Conservation (phyloP, 1,139 yeast species). For the Insectozyma bohioensis region DNA sequence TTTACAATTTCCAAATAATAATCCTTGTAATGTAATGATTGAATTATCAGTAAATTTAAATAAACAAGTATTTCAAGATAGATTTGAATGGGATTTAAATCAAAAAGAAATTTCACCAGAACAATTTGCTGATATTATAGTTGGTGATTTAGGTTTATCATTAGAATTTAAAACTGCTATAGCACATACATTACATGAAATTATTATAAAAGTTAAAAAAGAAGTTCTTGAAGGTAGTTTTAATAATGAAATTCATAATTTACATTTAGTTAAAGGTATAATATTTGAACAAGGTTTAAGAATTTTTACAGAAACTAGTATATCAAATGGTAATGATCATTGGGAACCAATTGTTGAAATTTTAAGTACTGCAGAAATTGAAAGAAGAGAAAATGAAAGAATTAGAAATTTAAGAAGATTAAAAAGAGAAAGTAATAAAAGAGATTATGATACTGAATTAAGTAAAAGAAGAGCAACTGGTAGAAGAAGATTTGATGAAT, state of each 20-base stretch:
- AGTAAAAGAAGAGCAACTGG: conserved; percentile 44
- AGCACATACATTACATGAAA: conserved; percentile 83
- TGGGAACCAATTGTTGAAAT: conserved; percentile 92
- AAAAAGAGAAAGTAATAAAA: conserved; percentile 83
- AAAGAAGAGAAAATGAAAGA: conserved; percentile 90
- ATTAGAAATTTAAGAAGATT: conserved; percentile 88
- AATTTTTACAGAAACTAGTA: conserved; percentile 45
- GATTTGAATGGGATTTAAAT: conserved; percentile 89
- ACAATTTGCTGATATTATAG: conserved; percentile 76
- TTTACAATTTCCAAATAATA: conserved; percentile 62
- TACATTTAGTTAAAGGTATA: conserved; percentile 45
- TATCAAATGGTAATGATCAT: conserved; percentile 54
- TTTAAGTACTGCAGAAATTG: conserved; percentile 89
- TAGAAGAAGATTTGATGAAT: conserved; percentile 57
- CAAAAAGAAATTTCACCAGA: conserved; percentile 76
- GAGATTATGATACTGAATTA: conserved; percentile 48
- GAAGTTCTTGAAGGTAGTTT: conserved; percentile 83
- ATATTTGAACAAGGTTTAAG: conserved; percentile 46
- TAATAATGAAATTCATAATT: conserved; percentile 45
- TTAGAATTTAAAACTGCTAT: conserved; percentile 91
- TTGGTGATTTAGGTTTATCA: conserved; percentile 77
- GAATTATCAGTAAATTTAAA: conserved; percentile 82
- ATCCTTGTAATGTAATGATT: conserved; percentile 74
- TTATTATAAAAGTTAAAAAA: conserved; percentile 69
- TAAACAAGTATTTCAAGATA: conserved; percentile 84